These are phyloP conservation scores for Eucalyptus brandiana DNA, from an alignment of 345 rosid species.

Conservation along the genomic window DNA sequence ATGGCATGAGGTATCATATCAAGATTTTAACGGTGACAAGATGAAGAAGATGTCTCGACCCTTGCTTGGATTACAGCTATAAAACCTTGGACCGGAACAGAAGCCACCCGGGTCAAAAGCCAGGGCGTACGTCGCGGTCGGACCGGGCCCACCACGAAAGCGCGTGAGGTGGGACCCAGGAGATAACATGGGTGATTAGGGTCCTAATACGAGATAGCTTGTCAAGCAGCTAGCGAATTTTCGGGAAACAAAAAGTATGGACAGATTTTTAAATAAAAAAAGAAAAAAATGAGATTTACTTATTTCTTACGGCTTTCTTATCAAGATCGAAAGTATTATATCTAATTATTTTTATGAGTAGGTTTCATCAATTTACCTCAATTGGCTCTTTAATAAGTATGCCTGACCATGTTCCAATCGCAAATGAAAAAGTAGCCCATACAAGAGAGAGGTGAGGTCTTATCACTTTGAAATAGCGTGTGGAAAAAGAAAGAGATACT, in stretches of 20 bases:
- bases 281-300: neutral
- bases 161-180: conserved; percentile 32
- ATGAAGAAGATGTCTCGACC: neutral
- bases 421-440: neutral
- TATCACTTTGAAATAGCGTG: neutral
- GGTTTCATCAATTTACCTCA: neutral
- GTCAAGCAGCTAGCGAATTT: neutral
- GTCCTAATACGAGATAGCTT: neutral
- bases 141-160: neutral
- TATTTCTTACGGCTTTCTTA: neutral
- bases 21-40: neutral
- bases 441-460: neutral
- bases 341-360: neutral
- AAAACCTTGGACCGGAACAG: neutral
- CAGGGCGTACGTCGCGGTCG: neutral
- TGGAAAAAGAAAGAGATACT: neutral
- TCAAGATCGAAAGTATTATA: neutral
- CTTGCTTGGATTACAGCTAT: neutral
- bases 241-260: neutral
- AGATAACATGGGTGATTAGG: conserved; percentile 8
- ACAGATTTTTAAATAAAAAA: neutral
- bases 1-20: neutral
- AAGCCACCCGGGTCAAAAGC: neutral
- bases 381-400: neutral
- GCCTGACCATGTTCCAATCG: neutral